Base-by-base conservation (phyloP, 2,329 filamentous ascomycete genomes). In the Aspergillus ruber region DNA sequence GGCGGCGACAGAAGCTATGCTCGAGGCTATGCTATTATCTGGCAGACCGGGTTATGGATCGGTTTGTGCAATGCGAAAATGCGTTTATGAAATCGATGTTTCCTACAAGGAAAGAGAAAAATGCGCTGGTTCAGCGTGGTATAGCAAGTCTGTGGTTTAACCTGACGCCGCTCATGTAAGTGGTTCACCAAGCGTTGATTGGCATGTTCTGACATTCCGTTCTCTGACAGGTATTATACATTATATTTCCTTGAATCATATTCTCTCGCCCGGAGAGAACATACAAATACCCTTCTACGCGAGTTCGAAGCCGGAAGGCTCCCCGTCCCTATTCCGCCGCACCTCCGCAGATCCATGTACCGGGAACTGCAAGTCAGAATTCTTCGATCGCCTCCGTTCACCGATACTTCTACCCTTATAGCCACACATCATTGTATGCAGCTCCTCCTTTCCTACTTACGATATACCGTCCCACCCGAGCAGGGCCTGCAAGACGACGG, bases 241-340 rank as follows among this genome's bases (percentile, higher is more conserved):
- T 54, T 69, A 39, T 71, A 68, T 52, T 72, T 70, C 44, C 59
- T 72, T 10, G 65, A 72, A 51, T 50, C 66, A n/a, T 72, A 71
- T 46, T 53, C 61, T 17, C 60, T 59, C 17, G 66, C 65, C n/a
- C 56, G 68, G 25, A 60, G 62, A 29, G 65, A 71, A 44, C 62
- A 67, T 21, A 65, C 62, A 10, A 66, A 71, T 47, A 50, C 54
- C 23, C 59, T 71, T 29, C 53, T 72, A 25, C 64, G 57, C 10
- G 64, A 67, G 43, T 66, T 67, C 51, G 66, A 70, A 53, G 62
- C 65, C 4, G 68, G 68, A 17, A 61, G 61, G 17, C 58, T 69
- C 12, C 57, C 64, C 1, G 66, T 70, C n/a, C 67, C 63, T 9
- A 59, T 70, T 23, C 58, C 66, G 13, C 60, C 61, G 13, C 41